Percentiles rank a stretch among this genome's conserved stretches.
These are phyloP conservation scores for Tagetes patula DNA, from an alignment of 129 eudicot species.

Conservation along the genomic window DNA sequence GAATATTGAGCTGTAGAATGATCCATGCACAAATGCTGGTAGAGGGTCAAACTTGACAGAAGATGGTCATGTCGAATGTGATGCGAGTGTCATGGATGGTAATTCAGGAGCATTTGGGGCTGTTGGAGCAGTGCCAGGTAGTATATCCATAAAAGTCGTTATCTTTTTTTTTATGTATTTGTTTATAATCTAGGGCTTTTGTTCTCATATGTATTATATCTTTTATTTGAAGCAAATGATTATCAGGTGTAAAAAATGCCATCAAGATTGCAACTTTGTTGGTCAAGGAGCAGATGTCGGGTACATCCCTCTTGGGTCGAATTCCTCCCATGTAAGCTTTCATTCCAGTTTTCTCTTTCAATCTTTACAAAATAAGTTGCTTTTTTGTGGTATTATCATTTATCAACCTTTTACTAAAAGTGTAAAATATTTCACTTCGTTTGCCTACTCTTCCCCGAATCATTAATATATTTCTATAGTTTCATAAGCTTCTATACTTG, in stretches of 20 bases:
- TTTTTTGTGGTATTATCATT: background rate
- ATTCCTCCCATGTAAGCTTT: constrained; percentile 78
- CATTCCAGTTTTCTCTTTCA: background rate
- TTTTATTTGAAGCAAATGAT: constrained; percentile 61
- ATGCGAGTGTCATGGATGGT: constrained; percentile 96
- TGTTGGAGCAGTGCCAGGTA: constrained; percentile 98
- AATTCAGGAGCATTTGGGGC: constrained; percentile 82
- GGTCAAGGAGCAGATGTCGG: constrained; percentile 72
- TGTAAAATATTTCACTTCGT: background rate
- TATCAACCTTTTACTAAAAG: background rate
- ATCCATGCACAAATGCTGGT: constrained; percentile 93
- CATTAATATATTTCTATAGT: background rate
- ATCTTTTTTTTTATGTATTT: background rate
- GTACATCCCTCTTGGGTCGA: constrained; percentile 81
- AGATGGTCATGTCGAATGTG: constrained; percentile 94
- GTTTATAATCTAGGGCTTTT: constrained; percentile 14
- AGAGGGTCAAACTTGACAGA: constrained; percentile 94
- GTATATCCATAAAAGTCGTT: constrained; percentile 37
- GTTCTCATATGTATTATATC: constrained; percentile 34
- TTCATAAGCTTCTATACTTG: background rate
- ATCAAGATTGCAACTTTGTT: constrained; percentile 76
- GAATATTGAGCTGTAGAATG: constrained; percentile 55
- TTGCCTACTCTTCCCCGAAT: background rate
- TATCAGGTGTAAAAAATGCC: constrained; percentile 87
- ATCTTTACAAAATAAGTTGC: background rate